phyloP scores from a whole-genome alignment of 768 basidiomycete genomes.

The Serendipita vermifera region DNA sequence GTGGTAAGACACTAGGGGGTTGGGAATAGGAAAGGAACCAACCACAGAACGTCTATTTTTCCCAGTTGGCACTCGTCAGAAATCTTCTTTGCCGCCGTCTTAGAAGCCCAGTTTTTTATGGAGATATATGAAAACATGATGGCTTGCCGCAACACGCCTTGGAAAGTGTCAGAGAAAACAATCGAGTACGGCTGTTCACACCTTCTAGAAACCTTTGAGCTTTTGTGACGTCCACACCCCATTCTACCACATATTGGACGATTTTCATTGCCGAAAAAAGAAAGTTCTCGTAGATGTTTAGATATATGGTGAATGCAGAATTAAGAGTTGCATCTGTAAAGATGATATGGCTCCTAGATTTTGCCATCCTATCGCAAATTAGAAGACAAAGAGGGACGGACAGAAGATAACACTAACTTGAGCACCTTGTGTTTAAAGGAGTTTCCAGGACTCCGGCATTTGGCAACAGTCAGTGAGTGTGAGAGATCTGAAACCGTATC shows the following conservation, averaged over 20 bases:
- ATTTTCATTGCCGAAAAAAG: slow-evolving; percentile 74
- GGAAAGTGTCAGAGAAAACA: slow-evolving; percentile 1
- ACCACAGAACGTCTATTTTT: slow-evolving; percentile 51
- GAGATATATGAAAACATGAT: slow-evolving; percentile 44
- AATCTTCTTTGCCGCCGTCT: slow-evolving; percentile 28
- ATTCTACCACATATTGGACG: slow-evolving; percentile 55
- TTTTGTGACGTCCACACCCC: slow-evolving; percentile 15
- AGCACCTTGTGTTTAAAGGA: slow-evolving; percentile 62
- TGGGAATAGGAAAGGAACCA: slow-evolving; percentile 17
- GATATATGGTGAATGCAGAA: slow-evolving; percentile 41
- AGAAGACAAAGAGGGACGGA: slow-evolving; percentile 1
- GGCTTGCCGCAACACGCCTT: slow-evolving; percentile 51
- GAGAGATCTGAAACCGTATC: slow-evolving; percentile 34
- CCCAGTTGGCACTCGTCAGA: slow-evolving; percentile 34
- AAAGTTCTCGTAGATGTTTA: slow-evolving; percentile 83
- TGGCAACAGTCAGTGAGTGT: slow-evolving; percentile 59
- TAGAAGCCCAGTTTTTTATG: slow-evolving; percentile 34
- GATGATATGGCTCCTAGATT: slow-evolving; percentile 62
- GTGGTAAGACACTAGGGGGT: neutral
- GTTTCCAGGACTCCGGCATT: slow-evolving; percentile 48
- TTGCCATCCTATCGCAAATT: slow-evolving; percentile 42
- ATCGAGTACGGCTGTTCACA: neutral
- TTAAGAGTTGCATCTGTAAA: slow-evolving; percentile 69
- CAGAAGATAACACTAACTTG: slow-evolving; percentile 35
- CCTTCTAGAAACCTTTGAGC: slow-evolving; percentile 41